Evolutionary conservation across 1,139 yeast genomes (phyloP).

Genomic region (Pichia kudriavzevii): DNA sequence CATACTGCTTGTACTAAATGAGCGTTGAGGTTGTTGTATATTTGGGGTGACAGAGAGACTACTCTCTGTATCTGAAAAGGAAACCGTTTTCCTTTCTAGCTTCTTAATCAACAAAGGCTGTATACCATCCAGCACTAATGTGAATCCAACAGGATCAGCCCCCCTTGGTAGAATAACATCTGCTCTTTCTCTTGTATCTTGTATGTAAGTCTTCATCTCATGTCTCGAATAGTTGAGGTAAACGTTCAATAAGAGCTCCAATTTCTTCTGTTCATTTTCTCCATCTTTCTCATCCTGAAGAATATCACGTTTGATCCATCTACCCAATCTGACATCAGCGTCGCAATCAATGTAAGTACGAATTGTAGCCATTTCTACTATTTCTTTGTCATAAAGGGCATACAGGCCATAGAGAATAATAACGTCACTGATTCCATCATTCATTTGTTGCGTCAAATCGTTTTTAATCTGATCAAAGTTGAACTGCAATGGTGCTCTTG

Average conservation of each 20-base stretch:
- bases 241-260: constrained; percentile 47
- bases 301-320: constrained; percentile 45
- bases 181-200: constrained; percentile 71
- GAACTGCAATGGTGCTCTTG: constrained; percentile 28
- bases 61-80: not conserved
- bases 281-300: constrained; percentile 4
- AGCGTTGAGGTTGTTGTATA: too few species aligned
- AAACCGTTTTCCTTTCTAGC: constrained; percentile 9
- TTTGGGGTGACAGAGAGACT: not conserved
- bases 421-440: constrained; percentile 29
- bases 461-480: constrained; percentile 31
- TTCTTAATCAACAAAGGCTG: constrained; percentile 32
- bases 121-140: constrained; percentile 71
- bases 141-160: constrained; percentile 54
- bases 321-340: constrained; percentile 71
- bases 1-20: constrained; percentile 7
- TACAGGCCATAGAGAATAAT: constrained; percentile 71
- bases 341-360: constrained; percentile 81
- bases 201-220: constrained; percentile 69
- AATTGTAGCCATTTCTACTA: constrained; percentile 55
- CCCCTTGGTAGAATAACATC: constrained; percentile 79
- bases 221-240: constrained; percentile 64
- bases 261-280: constrained; percentile 16
- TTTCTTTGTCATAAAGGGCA: constrained; percentile 58
- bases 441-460: constrained; percentile 13